Base-by-base conservation (phyloP, 768 basidiomycete genomes). In the Xerocomellus amylosporus region DNA sequence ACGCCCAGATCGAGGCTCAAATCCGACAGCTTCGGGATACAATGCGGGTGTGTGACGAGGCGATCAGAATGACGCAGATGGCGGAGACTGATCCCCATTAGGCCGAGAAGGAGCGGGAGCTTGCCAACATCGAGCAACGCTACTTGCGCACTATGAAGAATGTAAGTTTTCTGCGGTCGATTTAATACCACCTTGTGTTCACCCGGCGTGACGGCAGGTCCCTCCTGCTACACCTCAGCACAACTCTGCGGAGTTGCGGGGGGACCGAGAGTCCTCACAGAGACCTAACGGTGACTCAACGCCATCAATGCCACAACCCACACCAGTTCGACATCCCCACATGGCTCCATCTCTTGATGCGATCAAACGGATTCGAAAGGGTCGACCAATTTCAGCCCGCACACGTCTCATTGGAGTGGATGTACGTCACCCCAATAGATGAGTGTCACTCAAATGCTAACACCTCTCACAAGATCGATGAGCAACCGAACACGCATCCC, bases 61-160 rank as follows among this genome's bases (percentile, higher is more conserved):
- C 14, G 14, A 24, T 14, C 12, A 24, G 24, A 24, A 24, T 24
- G 24, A 24, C 24, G 5, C 24, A 24, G 24, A 24, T 5, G 5
- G 5, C 24, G 5, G 22, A 41, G 20, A 4, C 40, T 41, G 40
- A 24, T 41, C 22, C 3, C 4, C 7, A 9, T 15, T 41, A 41
- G 40, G 40, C 40, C 4, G 7, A 40, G 38, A 58, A 58, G 38
- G 42, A 45, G 30, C 14, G 22, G 28, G 52, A 58, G n/a, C 56
- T 58, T 7, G 31, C 53, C 22, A 58, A 49, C 37, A 58, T 58
- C 12, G 46, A 58, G 53, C 56, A 58, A 22, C 12, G 14, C 1
- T 54, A 39, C 49, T 37, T 37, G 15, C 22, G 10, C 24, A 42
- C 41, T 42, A 31, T 31, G 30, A 31, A 31, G 24, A 24, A 24